Conservation (phyloP, 345 rosid genomes). For the Trapa bicornis region DNA sequence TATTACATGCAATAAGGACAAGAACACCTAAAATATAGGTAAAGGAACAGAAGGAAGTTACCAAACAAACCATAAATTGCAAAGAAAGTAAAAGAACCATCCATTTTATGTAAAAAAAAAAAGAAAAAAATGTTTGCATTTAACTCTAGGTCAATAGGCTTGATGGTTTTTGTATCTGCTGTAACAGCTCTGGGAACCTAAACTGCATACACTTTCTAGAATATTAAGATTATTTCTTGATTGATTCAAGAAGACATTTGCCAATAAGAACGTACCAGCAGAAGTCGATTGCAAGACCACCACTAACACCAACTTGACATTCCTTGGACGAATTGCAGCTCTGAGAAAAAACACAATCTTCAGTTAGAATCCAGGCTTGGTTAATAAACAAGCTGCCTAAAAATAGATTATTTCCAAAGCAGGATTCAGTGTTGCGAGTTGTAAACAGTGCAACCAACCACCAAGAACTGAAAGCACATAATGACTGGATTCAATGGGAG, state of each 20-base stretch:
- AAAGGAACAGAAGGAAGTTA: neutral
- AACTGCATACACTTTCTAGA: neutral
- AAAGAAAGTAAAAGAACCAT: neutral
- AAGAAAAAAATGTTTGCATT: neutral
- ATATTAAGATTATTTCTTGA: neutral
- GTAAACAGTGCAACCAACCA: neutral
- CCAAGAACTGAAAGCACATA: neutral
- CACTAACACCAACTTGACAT: conserved; percentile 53
- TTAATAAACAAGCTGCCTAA: neutral
- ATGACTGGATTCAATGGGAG: neutral
- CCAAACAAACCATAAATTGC: too few species aligned
- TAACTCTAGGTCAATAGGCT: neutral
- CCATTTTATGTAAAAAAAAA: neutral
- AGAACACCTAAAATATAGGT: neutral
- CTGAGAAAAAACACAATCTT: conserved; percentile 12
- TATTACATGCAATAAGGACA: neutral
- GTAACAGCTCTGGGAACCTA: neutral
- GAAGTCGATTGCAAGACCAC: conserved; percentile 44
- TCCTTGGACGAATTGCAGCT: conserved; percentile 51
- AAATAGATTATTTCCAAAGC: neutral
- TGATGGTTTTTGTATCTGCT: neutral
- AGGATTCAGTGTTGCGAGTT: neutral
- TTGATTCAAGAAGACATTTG: neutral
- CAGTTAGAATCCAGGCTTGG: neutral
- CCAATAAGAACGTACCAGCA: conserved; percentile 17